phyloP scores from a whole-genome alignment of 225 moss, liverwort and hornwort genomes.

The Sphagnum tenellum region DNA sequence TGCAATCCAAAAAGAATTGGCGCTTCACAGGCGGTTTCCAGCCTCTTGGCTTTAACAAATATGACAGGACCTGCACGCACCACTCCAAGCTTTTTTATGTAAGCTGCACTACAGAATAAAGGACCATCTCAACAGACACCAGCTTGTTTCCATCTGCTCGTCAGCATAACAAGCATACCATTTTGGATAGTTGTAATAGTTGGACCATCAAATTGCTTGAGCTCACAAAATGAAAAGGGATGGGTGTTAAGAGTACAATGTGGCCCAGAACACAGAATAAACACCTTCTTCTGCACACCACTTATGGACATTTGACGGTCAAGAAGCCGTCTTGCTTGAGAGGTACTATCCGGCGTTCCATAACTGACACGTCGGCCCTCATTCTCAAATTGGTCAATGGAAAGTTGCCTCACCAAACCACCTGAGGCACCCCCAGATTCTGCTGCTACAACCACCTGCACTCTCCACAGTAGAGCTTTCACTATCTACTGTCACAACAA shows the following conservation, averaged over 20 bases:
- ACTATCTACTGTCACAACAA: no score
- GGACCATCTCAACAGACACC: background rate
- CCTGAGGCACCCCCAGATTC: slow-evolving; percentile 78
- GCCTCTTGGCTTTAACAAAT: slow-evolving; percentile 66
- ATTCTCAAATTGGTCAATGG: slow-evolving; percentile 88
- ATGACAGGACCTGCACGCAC: slow-evolving; percentile 43
- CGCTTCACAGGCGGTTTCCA: slow-evolving; percentile 86
- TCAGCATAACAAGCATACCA: no score
- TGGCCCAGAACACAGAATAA: background rate
- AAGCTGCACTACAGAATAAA: no score
- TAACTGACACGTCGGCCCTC: slow-evolving; percentile 79
- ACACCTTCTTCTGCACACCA: slow-evolving; percentile 76
- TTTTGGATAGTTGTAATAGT: no score
- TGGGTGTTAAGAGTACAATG: no score
- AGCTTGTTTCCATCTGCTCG: background rate
- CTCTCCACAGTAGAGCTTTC: no score
- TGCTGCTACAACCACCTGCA: slow-evolving; percentile 74
- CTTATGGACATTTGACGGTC: slow-evolving; percentile 77
- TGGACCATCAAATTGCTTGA: no score
- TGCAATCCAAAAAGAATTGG: slow-evolving; percentile 83
- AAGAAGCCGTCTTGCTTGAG: slow-evolving; percentile 54
- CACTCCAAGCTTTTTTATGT: no score
- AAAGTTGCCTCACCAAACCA: slow-evolving; percentile 75
- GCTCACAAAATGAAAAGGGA: no score
- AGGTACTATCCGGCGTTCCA: slow-evolving; percentile 59